phyloP scores from a whole-genome alignment of 768 basidiomycete genomes.

The Tylopilus sp. region DNA sequence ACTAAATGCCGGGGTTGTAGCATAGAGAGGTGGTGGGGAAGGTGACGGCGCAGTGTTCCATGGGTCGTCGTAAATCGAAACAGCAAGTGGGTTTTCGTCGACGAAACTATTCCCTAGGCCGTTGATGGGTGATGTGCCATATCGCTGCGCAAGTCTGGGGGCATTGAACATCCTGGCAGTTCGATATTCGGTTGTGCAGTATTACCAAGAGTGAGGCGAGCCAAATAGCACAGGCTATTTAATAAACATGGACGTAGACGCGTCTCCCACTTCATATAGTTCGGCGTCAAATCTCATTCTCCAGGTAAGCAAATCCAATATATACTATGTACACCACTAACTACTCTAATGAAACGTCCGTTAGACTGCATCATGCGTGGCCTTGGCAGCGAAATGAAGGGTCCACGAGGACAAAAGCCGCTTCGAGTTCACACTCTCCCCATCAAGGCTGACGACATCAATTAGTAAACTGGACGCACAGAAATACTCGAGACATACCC shows the following conservation, averaged over 20 bases:
- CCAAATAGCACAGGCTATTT: conserved; percentile 10
- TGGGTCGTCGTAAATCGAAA: conserved; percentile 77
- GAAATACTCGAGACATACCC: conserved; percentile 55
- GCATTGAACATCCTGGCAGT: conserved; percentile 75
- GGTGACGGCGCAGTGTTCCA: conserved; percentile 78
- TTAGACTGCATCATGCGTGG: conserved; percentile 38
- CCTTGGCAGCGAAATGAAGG: conserved; percentile 84
- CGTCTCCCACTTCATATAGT: not conserved
- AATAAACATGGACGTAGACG: not conserved
- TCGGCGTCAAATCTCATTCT: conserved; percentile 1
- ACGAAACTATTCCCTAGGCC: conserved; percentile 73
- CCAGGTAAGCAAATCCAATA: conserved; percentile 15
- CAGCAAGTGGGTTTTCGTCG: conserved; percentile 70
- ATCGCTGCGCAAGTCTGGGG: conserved; percentile 70
- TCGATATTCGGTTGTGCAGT: conserved; percentile 8
- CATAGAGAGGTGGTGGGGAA: conserved; percentile 57
- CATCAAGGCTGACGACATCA: conserved; percentile 59
- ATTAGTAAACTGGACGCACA: conserved; percentile 12
- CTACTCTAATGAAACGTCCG: conserved; percentile 11
- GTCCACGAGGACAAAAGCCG: conserved; percentile 89
- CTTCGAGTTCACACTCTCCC: conserved; percentile 80
- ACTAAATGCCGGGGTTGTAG: conserved; percentile 52
- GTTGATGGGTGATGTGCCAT: conserved; percentile 50
- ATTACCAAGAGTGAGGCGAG: not conserved
- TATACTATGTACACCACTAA: conserved; percentile 20